A percentile compares a stretch with the other conserved stretches of the same genome.
Evolutionary conservation across 2,329 filamentous ascomycete species (phyloP).

Genomic region (Microascus cirrosus): DNA sequence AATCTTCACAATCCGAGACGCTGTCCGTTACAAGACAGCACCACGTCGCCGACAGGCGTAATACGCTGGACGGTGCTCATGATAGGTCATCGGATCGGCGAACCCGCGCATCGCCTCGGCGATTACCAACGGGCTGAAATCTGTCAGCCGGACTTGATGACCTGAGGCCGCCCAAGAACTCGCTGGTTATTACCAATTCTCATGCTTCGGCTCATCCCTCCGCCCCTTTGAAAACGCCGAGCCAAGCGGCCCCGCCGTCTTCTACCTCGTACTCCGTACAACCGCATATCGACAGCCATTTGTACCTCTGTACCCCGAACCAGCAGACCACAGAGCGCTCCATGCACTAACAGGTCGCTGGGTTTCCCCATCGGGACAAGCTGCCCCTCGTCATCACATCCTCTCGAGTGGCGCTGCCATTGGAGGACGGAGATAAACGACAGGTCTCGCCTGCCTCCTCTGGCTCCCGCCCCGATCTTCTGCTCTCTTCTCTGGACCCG

Average conservation of each 20-base stretch:
- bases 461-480: not conserved
- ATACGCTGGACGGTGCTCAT: not conserved
- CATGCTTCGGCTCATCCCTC: not conserved
- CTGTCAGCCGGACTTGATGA: not conserved
- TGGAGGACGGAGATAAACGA: slow-evolving; percentile 5
- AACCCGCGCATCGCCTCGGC: not conserved
- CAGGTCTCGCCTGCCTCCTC: slow-evolving; percentile 1
- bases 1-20: not conserved
- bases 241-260: not conserved
- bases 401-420: slow-evolving; percentile 1
- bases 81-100: not conserved
- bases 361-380: slow-evolving; percentile 3
- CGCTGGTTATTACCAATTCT: slow-evolving; percentile 2
- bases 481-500: slow-evolving; percentile 1
- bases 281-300: not conserved
- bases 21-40: not conserved
- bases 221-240: not conserved
- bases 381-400: slow-evolving; percentile 2
- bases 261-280: not conserved
- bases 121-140: not conserved
- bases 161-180: not conserved
- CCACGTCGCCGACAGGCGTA: not conserved
- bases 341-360: not conserved
- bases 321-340: not conserved
- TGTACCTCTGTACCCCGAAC: not conserved